Conservation (phyloP, 2,329 filamentous ascomycete genomes). For the Penicillium sp. region DNA sequence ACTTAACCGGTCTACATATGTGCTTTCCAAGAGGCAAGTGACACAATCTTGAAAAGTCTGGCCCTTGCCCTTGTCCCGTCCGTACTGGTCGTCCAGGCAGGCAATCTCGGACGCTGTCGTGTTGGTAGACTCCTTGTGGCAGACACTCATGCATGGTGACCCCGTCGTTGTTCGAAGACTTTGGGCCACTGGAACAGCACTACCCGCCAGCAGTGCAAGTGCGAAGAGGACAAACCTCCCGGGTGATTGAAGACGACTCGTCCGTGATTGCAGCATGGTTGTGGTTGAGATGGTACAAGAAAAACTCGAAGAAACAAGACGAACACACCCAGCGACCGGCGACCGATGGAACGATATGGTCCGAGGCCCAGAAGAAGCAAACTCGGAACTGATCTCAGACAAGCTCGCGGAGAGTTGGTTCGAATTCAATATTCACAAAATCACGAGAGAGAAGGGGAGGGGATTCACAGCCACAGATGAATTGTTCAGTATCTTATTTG, state of each 20-base stretch:
- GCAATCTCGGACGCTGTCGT: slow-evolving; percentile 39
- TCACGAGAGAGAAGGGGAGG: too few relatives aligned
- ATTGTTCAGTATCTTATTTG: too few relatives aligned
- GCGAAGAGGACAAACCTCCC: slow-evolving; percentile 14
- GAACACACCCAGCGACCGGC: too few relatives aligned
- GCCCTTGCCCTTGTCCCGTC: slow-evolving; percentile 25
- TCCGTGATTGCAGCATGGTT: slow-evolving; percentile 20
- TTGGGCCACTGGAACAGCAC: slow-evolving; percentile 17
- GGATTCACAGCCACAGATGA: too few relatives aligned
- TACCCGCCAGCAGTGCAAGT: slow-evolving; percentile 16
- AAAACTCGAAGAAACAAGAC: neutral
- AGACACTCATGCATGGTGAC: slow-evolving; percentile 36
- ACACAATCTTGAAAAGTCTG: slow-evolving; percentile 37
- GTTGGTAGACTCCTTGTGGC: slow-evolving; percentile 26
- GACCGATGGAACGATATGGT: too few relatives aligned
- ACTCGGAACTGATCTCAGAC: too few relatives aligned
- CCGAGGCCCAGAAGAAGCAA: too few relatives aligned
- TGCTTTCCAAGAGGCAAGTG: slow-evolving; percentile 38
- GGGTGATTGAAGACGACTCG: slow-evolving; percentile 7
- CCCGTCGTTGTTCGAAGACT: slow-evolving; percentile 29
- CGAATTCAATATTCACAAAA: too few relatives aligned
- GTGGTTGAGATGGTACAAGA: neutral
- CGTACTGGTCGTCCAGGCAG: slow-evolving; percentile 37
- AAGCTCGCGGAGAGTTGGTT: too few relatives aligned
- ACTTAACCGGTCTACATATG: slow-evolving; percentile 26